Evolutionary conservation across 1,284 basidiomycete species (phyloP), one percentile per base, ranked within the genome.

Genomic region (Neonothopanus nambi): DNA sequence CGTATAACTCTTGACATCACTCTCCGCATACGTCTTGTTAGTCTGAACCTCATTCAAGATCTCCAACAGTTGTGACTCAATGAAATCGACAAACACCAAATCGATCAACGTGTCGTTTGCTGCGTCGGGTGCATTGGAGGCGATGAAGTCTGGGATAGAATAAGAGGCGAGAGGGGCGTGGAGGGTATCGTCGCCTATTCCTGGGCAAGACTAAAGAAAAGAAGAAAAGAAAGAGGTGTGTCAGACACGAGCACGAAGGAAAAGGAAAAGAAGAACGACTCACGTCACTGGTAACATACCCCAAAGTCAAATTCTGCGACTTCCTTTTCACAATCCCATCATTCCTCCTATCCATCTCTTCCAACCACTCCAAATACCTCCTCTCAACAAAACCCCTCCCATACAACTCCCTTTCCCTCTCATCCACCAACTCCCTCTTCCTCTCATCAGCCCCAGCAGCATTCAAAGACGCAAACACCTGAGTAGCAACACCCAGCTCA

Each of bases 211-310:
- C 84, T 87, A 40, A 13, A 46, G 38, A 43, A 42, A 24, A 36
- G 30, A n/a, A n/a, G n/a, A n/a, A n/a, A n/a, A n/a, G 36, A 4
- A 24, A 46, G 39, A 26, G 28, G 13, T 15, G n/a, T n/a, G 13
- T 26, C 15, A 21, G 45, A 23, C 3, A 39, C 28, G 20, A 3
- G 20, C 17, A 45, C 13, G 28, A 7, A 23, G 52, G 47, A 18
- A 50, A 39, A 5, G 6, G 46, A 48, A 54, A 33, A 13, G 17
- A 18, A 51, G 41, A n/a, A n/a, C 36, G 13, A 67, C 85, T 64
- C 58, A 87, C 85, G 62, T 90, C 88, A 0, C 67, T 62, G 0
- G 89, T 90, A n/a, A 89, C 85, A 64, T 91, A 90, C 60, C 88
- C 88, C 21, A 85, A 66, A 0, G 85, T 89, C 63, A 81, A 61